Conservation (phyloP, 805 yeast species). For the Zygoascus ofunaensis region DNA sequence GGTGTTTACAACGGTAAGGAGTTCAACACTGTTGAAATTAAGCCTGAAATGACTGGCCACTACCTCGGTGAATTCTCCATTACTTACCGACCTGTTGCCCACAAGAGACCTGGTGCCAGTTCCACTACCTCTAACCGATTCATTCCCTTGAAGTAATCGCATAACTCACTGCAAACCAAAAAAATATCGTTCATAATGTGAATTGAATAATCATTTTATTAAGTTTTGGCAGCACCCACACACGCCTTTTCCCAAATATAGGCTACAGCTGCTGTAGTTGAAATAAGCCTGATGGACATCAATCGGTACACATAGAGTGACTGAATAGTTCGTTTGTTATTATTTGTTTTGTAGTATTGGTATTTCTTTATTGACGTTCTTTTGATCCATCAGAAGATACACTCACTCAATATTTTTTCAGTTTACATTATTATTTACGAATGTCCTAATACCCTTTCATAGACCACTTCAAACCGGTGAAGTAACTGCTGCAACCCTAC, state of each 20-base stretch:
- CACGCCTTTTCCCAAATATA: too few relatives aligned
- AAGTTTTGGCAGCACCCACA: background rate
- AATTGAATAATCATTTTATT: background rate
- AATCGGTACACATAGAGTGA: too few relatives aligned
- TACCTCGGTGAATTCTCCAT: slow-evolving; percentile 99
- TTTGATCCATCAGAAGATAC: too few relatives aligned
- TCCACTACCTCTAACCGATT: slow-evolving; percentile 58
- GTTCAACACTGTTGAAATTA: slow-evolving; percentile 97
- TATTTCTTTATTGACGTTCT: too few relatives aligned
- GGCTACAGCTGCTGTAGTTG: too few relatives aligned
- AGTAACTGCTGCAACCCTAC: slow-evolving; percentile 66
- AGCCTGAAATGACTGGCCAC: slow-evolving; percentile 99
- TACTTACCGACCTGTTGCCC: slow-evolving; percentile 99
- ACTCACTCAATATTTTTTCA: too few relatives aligned
- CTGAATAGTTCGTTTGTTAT: too few relatives aligned
- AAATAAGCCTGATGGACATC: too few relatives aligned
- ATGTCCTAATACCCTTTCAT: slow-evolving; percentile 13
- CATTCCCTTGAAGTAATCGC: slow-evolving; percentile 54
- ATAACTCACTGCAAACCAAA: background rate
- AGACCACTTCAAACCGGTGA: slow-evolving; percentile 24
- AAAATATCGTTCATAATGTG: background rate
- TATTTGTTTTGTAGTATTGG: too few relatives aligned
- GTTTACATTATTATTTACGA: too few relatives aligned
- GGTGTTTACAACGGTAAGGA: slow-evolving; percentile 99
- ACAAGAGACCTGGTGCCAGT: slow-evolving; percentile 90